Evolutionary conservation across 805 yeast genomes (phyloP), one percentile per base, ranked within the genome.

Genomic region (Maudiozyma bulderi): DNA sequence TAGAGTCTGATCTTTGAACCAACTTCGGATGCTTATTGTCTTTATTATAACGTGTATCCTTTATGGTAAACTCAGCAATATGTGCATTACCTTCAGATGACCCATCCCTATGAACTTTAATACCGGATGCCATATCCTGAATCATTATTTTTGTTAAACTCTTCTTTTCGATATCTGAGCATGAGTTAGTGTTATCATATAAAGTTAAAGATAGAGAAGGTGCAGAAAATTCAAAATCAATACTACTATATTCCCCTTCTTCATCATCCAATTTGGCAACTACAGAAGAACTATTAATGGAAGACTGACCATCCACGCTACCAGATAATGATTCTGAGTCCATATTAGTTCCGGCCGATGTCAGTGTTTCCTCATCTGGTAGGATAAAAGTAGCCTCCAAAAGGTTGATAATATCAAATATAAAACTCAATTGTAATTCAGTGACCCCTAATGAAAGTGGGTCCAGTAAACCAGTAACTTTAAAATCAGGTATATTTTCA

Each of bases 1-100:
- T 80, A 35, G 80, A 76, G 8, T 73, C 67, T 2, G 77, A 73
- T 29, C 78, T 77, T 1, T 98, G 97, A 41, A 93, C 81, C 33
- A 93, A 80, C 52, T 90, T 84, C 0, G 84, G 76, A 67, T 87
- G 91, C 56, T 78, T 79, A 68, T 85, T 91, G 32, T 74, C 79
- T 20, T 76, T 76, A 6, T 69, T 68, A 28, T 66, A 64, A 54
- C 98, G 73, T 3, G 81, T 77, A 66, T 93, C 99, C 48, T 77
- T 79, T 3, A 90, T 84, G 2, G 82, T 78, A 57, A 93, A 84
- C 0, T 96, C 80, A 40, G 80, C 76, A 31, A 88, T 73, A 48
- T 77, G 78, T 8, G 88, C 57, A 47, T 81, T 82, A 0, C 90
- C 77, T 7, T 69, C 74, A 47, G 78, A 75, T 33, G 78, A 74